These are phyloP conservation scores for Candida ipomoeae DNA, from an alignment of 805 yeast genomes.

Conservation along the genomic window DNA sequence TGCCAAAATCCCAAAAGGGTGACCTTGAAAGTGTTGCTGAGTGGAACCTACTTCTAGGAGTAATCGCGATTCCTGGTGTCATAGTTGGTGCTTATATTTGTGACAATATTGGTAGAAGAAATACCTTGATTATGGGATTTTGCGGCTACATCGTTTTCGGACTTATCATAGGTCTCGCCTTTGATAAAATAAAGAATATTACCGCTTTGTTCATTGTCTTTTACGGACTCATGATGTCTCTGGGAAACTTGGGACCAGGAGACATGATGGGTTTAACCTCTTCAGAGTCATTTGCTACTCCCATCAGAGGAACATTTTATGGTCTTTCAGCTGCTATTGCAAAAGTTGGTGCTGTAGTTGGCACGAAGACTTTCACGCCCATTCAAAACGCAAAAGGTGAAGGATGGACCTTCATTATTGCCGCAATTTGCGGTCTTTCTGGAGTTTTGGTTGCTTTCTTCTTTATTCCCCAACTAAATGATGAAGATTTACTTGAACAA, in stretches of 20 bases:
- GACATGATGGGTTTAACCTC: constrained; percentile 63
- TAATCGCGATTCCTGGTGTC: constrained; percentile 70
- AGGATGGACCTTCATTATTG: constrained; percentile 74
- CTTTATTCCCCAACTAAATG: constrained; percentile 64
- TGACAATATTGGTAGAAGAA: constrained; percentile 66
- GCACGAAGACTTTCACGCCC: constrained; percentile 68
- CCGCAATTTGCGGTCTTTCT: constrained; percentile 64
- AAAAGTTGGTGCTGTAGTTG: constrained; percentile 82
- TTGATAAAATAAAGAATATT: constrained; percentile 51
- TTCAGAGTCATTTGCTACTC: constrained; percentile 70
- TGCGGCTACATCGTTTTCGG: constrained; percentile 69
- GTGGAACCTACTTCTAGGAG: constrained; percentile 65
- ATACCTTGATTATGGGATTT: constrained; percentile 69
- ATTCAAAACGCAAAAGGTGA: constrained; percentile 61
- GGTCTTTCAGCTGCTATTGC: constrained; percentile 79
- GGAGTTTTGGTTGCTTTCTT: constrained; percentile 59
- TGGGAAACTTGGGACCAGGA: constrained; percentile 79
- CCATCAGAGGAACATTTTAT: constrained; percentile 70
- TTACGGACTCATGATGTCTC: constrained; percentile 67
- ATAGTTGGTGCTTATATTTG: constrained; percentile 62
- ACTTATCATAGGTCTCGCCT: constrained; percentile 64
- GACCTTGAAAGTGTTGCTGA: constrained; percentile 59
- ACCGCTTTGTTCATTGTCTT: constrained; percentile 63
- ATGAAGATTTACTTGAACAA: constrained; percentile 64
- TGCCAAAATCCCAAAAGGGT: constrained; percentile 26